Evolutionary conservation across 176 grass and related monocot species (phyloP).

Genomic region (Phragmites australis): DNA sequence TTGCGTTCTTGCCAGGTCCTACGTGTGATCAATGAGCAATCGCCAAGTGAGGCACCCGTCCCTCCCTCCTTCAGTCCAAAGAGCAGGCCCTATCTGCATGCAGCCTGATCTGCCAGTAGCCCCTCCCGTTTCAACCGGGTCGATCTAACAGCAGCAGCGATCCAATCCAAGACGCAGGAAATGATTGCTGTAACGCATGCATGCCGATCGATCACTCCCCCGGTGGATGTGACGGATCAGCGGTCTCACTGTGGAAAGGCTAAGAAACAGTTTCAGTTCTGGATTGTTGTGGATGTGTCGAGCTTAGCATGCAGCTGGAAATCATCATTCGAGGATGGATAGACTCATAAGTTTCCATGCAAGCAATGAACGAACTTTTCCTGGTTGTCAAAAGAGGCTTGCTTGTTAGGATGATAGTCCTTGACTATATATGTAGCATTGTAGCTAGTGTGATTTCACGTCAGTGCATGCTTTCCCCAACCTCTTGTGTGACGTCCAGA

Average conservation of each 20-base stretch:
- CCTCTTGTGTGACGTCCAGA: too few species aligned
- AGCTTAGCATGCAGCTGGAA: neutral
- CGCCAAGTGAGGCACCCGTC: neutral
- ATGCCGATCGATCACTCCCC: neutral
- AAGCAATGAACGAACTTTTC: neutral
- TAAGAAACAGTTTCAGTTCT: slow-evolving; percentile 19
- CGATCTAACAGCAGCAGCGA: neutral
- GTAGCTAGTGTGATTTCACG: neutral
- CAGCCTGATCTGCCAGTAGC: neutral
- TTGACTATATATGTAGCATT: neutral
- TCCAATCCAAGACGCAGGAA: slow-evolving; percentile 29
- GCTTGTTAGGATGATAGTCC: neutral
- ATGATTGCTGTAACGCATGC: slow-evolving; percentile 9
- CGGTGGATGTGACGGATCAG: slow-evolving; percentile 5
- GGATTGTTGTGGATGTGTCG: slow-evolving; percentile 31
- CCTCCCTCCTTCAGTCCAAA: neutral
- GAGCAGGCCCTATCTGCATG: neutral
- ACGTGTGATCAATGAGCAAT: neutral
- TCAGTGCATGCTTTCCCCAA: too few species aligned
- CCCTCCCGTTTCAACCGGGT: neutral
- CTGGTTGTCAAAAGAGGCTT: neutral
- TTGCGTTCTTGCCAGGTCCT: neutral
- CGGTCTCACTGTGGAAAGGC: slow-evolving; percentile 9
- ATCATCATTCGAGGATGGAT: slow-evolving; percentile 23
- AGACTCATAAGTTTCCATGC: neutral